Conservation (phyloP, 208 protist species). For the Trypanosoma conorhini region DNA sequence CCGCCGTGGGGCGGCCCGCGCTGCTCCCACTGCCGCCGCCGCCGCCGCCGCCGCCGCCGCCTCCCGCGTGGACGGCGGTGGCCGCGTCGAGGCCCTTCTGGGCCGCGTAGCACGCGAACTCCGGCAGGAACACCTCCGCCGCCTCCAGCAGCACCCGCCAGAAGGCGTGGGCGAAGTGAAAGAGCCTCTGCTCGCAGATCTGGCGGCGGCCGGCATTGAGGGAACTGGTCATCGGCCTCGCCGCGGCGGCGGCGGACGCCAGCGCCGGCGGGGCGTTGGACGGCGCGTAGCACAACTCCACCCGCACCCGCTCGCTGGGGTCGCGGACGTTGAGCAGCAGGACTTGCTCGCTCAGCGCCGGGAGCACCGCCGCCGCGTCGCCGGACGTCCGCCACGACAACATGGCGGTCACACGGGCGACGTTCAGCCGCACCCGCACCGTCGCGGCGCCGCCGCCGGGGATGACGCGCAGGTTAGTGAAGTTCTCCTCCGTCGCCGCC, state of each 20-base stretch:
- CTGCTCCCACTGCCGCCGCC: background rate
- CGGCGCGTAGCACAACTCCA: constrained; percentile 58
- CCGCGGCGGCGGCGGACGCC: constrained; percentile 5
- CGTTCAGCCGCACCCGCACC: constrained; percentile 66
- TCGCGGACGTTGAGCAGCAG: constrained; percentile 70
- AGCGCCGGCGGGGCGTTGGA: background rate
- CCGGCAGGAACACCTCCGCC: constrained; percentile 38
- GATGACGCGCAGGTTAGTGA: constrained; percentile 14
- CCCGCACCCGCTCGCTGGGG: constrained; percentile 62
- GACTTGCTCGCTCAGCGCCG: constrained; percentile 65
- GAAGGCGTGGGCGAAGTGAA: constrained; percentile 69
- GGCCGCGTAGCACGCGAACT: constrained; percentile 33
- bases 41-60: constrained; percentile 3
- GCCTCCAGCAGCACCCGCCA: constrained; percentile 49
- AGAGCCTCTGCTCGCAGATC: constrained; percentile 68
- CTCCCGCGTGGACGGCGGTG: background rate
- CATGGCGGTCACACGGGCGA: constrained; percentile 55
- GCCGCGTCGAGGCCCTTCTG: constrained; percentile 17
- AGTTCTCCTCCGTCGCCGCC: background rate
- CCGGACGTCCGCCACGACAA: constrained; percentile 48
- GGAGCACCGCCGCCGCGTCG: constrained; percentile 20
- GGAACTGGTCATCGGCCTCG: constrained; percentile 31
- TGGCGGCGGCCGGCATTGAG: constrained; percentile 56
- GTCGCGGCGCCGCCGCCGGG: background rate
- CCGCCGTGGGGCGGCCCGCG: background rate